Conservation (phyloP, 768 basidiomycete species). For the Kwoniella dendrophila region DNA sequence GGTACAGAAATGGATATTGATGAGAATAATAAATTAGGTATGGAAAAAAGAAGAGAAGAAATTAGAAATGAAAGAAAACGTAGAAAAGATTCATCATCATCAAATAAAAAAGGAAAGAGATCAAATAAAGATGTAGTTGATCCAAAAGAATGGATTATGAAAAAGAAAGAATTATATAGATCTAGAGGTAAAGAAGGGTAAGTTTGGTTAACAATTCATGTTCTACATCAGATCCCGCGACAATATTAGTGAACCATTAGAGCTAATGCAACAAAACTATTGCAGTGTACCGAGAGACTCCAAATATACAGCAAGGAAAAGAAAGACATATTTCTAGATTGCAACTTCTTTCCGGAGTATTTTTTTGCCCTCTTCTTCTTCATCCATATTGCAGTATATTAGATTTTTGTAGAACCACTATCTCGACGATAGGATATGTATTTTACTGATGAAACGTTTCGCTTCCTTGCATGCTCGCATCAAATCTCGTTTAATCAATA, state of each 20-base stretch:
- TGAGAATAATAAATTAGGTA: slow-evolving; percentile 50
- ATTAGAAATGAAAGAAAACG: slow-evolving; percentile 72
- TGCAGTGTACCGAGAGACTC: slow-evolving; percentile 63
- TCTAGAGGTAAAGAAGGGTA: slow-evolving; percentile 61
- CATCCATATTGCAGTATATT: background rate
- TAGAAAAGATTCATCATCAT: slow-evolving; percentile 68
- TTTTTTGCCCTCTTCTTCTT: background rate
- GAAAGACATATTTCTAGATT: slow-evolving; percentile 72
- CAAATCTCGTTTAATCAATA: too few species aligned
- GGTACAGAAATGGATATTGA: slow-evolving; percentile 59
- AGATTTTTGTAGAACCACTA: too few species aligned
- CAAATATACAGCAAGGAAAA: slow-evolving; percentile 85
- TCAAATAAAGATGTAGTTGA: slow-evolving; percentile 46
- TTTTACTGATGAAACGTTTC: background rate
- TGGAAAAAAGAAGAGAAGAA: slow-evolving; percentile 48
- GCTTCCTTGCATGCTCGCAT: too few species aligned
- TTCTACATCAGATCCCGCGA: background rate
- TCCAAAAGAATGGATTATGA: slow-evolving; percentile 87
- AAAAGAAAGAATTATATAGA: slow-evolving; percentile 77
- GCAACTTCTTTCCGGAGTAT: background rate
- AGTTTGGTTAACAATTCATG: slow-evolving; percentile 35
- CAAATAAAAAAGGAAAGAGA: slow-evolving; percentile 73
- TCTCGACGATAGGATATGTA: background rate
- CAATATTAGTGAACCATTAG: too few species aligned
- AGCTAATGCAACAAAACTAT: too few species aligned